These are phyloP conservation scores for Pseudocercospora vitis DNA, from an alignment of 2,329 filamentous ascomycete genomes.

Conservation along the genomic window DNA sequence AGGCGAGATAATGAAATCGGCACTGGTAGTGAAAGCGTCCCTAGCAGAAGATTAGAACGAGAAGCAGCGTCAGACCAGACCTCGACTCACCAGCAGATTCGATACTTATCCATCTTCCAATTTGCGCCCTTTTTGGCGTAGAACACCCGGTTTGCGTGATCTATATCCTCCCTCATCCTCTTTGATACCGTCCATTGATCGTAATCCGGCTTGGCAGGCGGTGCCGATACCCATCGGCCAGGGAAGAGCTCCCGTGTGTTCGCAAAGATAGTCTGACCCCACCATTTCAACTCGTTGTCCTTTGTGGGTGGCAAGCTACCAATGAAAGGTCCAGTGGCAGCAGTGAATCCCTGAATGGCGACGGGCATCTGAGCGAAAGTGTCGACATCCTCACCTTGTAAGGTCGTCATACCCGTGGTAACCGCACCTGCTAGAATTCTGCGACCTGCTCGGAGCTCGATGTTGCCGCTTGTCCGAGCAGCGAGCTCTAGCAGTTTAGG, in stretches of 20 bases:
- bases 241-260: conserved; percentile 56
- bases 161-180: conserved; percentile 59
- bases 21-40: conserved; percentile 64
- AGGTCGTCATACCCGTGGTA: conserved; percentile 49
- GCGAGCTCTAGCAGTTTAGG: conserved; percentile 50
- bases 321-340: conserved; percentile 93
- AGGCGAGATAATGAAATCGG: conserved; percentile 53
- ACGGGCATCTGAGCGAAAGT: conserved; percentile 47
- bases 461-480: conserved; percentile 47
- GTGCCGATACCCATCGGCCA: conserved; percentile 57
- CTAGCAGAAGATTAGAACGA: conserved; percentile 40
- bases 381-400: conserved; percentile 40
- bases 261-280: conserved; percentile 61
- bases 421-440: conserved; percentile 59
- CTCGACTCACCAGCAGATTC: conserved; percentile 64
- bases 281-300: conserved; percentile 56
- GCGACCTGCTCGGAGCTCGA: conserved; percentile 54
- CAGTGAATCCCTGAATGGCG: conserved; percentile 48
- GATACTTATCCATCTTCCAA: conserved; percentile 62
- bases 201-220: conserved; percentile 58
- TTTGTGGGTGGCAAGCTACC: conserved; percentile 58
- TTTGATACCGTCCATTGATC: conserved; percentile 62
- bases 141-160: conserved; percentile 57
- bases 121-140: conserved; percentile 57
- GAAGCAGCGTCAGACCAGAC: background rate